Conservation (phyloP, 2,329 filamentous ascomycete species). For the Aspergillus transmontanensis region DNA sequence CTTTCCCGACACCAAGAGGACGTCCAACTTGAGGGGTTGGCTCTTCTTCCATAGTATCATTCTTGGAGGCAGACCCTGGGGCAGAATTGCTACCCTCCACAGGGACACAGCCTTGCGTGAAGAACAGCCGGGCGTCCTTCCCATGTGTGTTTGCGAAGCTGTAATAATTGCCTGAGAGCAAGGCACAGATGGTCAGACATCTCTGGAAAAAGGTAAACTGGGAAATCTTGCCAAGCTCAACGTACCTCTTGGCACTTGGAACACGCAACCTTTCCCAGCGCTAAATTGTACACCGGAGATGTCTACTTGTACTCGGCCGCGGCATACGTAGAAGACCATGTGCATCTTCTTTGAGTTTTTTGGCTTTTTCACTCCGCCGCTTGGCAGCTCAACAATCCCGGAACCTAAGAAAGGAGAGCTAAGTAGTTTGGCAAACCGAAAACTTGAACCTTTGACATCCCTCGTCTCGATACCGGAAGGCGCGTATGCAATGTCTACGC, state of each 20-base stretch:
- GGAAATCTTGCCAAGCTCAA: conserved; percentile 15
- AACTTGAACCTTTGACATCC: conserved; percentile 67
- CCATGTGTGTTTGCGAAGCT: conserved; percentile 81
- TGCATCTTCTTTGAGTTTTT: conserved; percentile 97
- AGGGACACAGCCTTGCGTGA: conserved; percentile 79
- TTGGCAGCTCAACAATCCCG: conserved; percentile 85
- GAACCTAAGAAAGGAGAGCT: conserved; percentile 84
- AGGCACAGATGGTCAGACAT: background rate
- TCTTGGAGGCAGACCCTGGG: conserved; percentile 27
- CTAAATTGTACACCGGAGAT: conserved; percentile 65
- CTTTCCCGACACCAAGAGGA: conserved; percentile 23
- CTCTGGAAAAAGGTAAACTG: background rate
- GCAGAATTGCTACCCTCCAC: conserved; percentile 32
- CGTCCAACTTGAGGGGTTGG: conserved; percentile 19
- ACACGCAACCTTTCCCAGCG: conserved; percentile 84
- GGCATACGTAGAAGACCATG: conserved; percentile 91
- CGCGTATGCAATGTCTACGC: conserved; percentile 62
- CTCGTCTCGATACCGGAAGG: conserved; percentile 58
- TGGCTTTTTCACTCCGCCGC: conserved; percentile 77
- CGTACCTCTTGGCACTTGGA: conserved; percentile 93
- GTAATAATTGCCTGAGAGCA: conserved; percentile 79
- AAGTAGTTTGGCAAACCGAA: conserved; percentile 87
- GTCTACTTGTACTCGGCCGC: conserved; percentile 78
- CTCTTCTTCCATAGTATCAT: conserved; percentile 26
- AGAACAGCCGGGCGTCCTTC: conserved; percentile 78